Evolutionary conservation across 495 filamentous ascomycete genomes (phyloP).

Genomic region (Aspergillus nidulans): DNA sequence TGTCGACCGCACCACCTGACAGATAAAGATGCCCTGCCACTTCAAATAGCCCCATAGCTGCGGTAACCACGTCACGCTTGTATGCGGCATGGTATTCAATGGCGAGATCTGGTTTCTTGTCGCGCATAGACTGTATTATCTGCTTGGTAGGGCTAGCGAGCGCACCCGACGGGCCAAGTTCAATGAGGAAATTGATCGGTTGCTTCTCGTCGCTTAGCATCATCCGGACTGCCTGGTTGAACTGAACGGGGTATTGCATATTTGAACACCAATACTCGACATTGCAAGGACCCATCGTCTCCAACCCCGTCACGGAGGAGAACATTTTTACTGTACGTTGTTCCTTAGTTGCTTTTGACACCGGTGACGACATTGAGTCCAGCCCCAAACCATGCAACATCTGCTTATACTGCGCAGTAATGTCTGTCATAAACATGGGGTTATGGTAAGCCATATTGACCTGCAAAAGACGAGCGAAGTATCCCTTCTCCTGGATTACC

Average conservation of each 20-base stretch:
- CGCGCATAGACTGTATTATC: not conserved
- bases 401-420: slow-evolving; percentile 20
- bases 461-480: slow-evolving; percentile 51
- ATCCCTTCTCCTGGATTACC: slow-evolving; percentile 33
- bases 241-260: slow-evolving; percentile 26
- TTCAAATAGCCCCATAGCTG: not conserved
- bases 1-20: not conserved
- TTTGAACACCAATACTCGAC: slow-evolving; percentile 24
- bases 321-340: not conserved
- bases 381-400: not conserved
- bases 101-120: too few relatives aligned
- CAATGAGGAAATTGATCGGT: not conserved
- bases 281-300: not conserved
- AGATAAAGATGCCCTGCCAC: not conserved
- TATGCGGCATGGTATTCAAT: too few relatives aligned
- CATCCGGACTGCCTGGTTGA: slow-evolving; percentile 21
- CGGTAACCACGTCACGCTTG: not conserved
- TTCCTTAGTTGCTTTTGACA: too few relatives aligned
- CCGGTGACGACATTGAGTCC: not conserved
- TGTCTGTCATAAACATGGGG: slow-evolving; percentile 53
- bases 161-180: not conserved
- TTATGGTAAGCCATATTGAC: slow-evolving; percentile 60
- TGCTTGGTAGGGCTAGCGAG: not conserved
- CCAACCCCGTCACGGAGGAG: slow-evolving; percentile 12
- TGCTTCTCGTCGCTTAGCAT: not conserved